Base-by-base conservation (phyloP, 108 stramenopile species). In the Schizochytrium sp. region DNA sequence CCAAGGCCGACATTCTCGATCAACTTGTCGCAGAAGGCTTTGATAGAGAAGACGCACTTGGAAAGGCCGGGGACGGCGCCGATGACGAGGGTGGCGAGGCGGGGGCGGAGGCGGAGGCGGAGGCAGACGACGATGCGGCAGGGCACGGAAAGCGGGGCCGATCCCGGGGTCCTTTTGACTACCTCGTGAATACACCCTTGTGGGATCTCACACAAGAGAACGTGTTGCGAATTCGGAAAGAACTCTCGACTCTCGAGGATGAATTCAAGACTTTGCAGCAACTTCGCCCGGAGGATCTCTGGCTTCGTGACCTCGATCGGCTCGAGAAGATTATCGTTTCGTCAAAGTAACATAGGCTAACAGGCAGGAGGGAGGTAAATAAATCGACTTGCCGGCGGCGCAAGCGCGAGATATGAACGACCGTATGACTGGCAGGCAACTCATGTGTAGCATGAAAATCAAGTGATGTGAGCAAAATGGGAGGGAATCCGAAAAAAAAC, bases 181-280 rank as follows among this genome's bases (percentile, higher is more conserved):
- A 97, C 88, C 89, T 97, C 19, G 90, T 97, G 18, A 96, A 94
- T 88, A 94, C 96, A 92, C 96, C 96, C 2, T 63, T 97, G 69
- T 95, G 93, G 21, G 95, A 94, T 53, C 91, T 97, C 69, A 96
- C 96, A 10, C 60, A 87, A 57, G 96, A 97, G 58, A 95, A 93
- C 58, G 96, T 97, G 12, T 89, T 91, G 34, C 90, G 88, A n/a
- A 88, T 97, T 4, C 93, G 90, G n/a, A 91, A 92, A 29, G 95
- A 96, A 23, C 93, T 95, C 10, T 34, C 87, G 19, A 94, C 93
- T 88, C 93, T 91, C 44, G 93, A 95, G 48, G 55, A 28, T 5
- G 92, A 95, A 18, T 90, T 96, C 55, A 87, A 93, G 58, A 88
- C 76, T 45, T 91, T 97, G 44, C 88, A 76, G 47, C 87, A 87